phyloP scores from a whole-genome alignment of 163 green algal species.

The Scenedesmus sp. region DNA sequence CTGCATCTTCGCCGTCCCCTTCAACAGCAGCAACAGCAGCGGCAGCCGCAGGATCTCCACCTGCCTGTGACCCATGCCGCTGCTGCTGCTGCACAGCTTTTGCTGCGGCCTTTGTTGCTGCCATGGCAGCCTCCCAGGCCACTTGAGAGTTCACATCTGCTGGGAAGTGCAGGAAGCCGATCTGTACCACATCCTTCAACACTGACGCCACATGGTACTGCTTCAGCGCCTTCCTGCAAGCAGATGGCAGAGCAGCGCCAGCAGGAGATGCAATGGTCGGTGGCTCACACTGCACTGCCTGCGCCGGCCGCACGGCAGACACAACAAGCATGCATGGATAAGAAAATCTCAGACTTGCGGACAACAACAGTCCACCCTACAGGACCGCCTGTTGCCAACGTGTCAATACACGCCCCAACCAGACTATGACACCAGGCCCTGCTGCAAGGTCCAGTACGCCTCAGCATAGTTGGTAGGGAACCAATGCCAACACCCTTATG shows the following conservation, averaged over 20 bases:
- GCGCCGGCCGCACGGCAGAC: background rate
- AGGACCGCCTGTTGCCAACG: too few relatives aligned
- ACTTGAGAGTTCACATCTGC: background rate
- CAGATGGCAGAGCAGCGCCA: background rate
- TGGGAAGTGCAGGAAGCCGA: slow-evolving; percentile 23
- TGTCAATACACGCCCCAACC: too few relatives aligned
- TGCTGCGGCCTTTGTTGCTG: slow-evolving; percentile 9
- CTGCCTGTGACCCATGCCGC: too few relatives aligned
- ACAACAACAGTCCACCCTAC: too few relatives aligned
- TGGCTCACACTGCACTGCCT: too few relatives aligned
- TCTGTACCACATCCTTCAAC: slow-evolving; percentile 34
- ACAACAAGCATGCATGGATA: background rate
- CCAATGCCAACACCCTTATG: too few relatives aligned
- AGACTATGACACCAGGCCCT: too few relatives aligned
- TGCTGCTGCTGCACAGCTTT: background rate
- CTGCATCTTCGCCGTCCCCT: background rate
- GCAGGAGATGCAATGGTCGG: background rate
- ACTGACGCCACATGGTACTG: slow-evolving; percentile 51
- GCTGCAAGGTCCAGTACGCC: too few relatives aligned
- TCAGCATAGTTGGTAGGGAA: too few relatives aligned
- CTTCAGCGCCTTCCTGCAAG: slow-evolving; percentile 28
- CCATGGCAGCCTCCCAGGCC: background rate
- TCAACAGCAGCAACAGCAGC: background rate
- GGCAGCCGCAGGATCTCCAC: background rate
- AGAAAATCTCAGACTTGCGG: too few relatives aligned